Evolutionary conservation across 208 protist species (phyloP), one percentile per base, ranked within the genome.

Genomic region (Trypanosoma theileri): DNA sequence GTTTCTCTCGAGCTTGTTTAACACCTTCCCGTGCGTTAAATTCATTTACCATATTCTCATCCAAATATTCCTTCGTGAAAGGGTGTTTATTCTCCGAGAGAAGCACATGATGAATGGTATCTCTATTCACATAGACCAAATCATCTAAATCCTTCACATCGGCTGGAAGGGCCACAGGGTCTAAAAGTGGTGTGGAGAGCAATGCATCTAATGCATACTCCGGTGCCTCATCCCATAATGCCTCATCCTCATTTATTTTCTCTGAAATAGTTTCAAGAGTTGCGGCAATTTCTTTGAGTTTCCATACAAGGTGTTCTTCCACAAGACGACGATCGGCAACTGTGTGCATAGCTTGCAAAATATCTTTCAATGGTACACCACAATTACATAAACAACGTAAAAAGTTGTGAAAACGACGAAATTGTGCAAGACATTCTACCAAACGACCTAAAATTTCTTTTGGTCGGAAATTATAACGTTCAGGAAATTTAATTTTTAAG

Each of bases 11-110:
- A 11, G 82, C 84, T 24, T 71, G 70, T 28, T 45, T 64, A 14
- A 96, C 81, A 31, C 91, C 91, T 4, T 85, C 79, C 0, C 85
- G 78, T 50, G 69, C 57, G 75, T 96, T 96, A 67, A 94, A 96
- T 16, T 73, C 82, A 35, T 82, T 77, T 54, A 96, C 79, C 77
- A 92, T 84, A n/a, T 78, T 67, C 73, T 93, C 86, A 60, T 91
- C 89, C n/a, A 96, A 73, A 26, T 88, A 86, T 68, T 94, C 86
- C 41, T 96, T 96, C 14, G 88, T 96, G 72, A 93, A 96, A 0
- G 91, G 91, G 69, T 96, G 80, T 72, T 96, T 93, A 69, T 69
- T 84, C 60, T 94, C 86, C 14, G 91, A 93, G 31, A 96, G 77
- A 19, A 96, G 79, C 6, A 85, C 66, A 73, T 96, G 91, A 65